Conservation (phyloP, 2,329 filamentous ascomycete species). For the Colletotrichum gloeosporioides region DNA sequence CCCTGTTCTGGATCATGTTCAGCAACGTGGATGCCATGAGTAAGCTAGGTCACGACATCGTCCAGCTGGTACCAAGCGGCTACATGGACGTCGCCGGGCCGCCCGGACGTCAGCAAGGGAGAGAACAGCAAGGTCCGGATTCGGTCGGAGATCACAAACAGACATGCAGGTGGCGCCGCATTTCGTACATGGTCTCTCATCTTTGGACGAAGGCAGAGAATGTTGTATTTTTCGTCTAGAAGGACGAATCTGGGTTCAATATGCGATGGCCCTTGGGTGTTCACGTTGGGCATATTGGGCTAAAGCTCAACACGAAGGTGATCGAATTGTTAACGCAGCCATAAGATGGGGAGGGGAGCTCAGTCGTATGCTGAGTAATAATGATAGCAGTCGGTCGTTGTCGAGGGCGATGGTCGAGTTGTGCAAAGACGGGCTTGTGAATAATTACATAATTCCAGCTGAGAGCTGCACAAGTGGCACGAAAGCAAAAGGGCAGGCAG, state of each 20-base stretch:
- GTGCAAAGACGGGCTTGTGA: not conserved
- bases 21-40: not conserved
- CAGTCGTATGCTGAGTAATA: not conserved
- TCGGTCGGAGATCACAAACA: not conserved
- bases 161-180: slow-evolving; percentile 1
- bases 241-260: not conserved
- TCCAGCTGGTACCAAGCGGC: not conserved
- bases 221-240: not conserved
- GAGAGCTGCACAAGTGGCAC: not conserved
- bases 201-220: not conserved
- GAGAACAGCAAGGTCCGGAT: not conserved
- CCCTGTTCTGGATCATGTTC: not conserved
- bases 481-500: not conserved
- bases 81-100: not conserved
- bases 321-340: not conserved
- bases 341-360: not conserved
- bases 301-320: not conserved
- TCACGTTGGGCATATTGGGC: not conserved
- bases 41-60: not conserved
- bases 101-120: not conserved
- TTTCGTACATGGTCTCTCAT: not conserved
- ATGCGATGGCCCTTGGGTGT: not conserved
- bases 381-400: not conserved
- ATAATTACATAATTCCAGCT: slow-evolving; percentile 4
- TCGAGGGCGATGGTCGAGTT: not conserved